Evolutionary conservation across 2,329 filamentous ascomycete genomes (phyloP), one percentile per base, ranked within the genome.

Genomic region (Cladophialophora carrionii): DNA sequence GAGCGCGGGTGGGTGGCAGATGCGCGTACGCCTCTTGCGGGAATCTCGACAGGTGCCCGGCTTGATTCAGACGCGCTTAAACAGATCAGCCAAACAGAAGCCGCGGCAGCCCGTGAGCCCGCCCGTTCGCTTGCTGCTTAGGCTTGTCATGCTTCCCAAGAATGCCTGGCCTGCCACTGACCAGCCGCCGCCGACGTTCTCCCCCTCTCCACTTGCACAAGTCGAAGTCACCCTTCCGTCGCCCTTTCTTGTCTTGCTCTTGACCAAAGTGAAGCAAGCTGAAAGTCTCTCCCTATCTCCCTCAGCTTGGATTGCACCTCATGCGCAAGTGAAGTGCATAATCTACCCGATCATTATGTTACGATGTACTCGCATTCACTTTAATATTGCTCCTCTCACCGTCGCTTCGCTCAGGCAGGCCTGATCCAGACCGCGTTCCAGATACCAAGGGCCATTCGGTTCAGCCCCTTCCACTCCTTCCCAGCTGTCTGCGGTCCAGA

Each of bases 381-480:
- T 58, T 51, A 57, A 62, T 54, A 56, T 61, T 61, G 56, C 26
- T 60, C 29, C 57, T 32, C 57, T 62, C 62, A 32, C 43, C 57
- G 32, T 46, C 34, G 29, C 58, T 48, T 55, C 51, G 54, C 49
- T 67, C 62, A 62, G 67, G 62, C 64, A 65, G 67, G 67, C 67
- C 64, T 67, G 67, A 69, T 61, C 57, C 62, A 58, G 53, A 64
- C 56, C 64, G 64, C 62, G 62, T 61, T 62, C 58, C 57, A 61
- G 24, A 10, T 24, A 43, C 37, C 59, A 14, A 62, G 41, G 22
- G 52, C 57, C 43, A 60, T 37, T 56, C 22, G 17, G 26, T 51
- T 63, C 64, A 61, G 63, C 64, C 67, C 56, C 64, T 64, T 69
- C 58, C 67, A 57, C 62, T 69, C 67, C 51, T 63, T 67, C 29